Base-by-base conservation (phyloP, 176 grass and related monocot species). In the Paspalum notatum region DNA sequence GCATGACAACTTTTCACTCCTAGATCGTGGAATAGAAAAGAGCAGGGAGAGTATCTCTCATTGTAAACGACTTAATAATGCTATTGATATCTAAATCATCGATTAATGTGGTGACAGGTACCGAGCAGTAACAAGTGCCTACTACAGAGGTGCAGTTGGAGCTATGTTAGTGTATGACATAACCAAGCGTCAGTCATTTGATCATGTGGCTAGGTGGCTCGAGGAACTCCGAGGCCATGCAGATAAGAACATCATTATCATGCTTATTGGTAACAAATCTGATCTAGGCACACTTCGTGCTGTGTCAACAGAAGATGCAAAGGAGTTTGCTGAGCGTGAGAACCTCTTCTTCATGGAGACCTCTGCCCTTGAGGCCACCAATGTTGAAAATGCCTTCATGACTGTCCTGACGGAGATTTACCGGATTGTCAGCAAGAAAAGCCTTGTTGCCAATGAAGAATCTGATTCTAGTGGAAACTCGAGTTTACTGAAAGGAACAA, bases 311-410 rank as follows among this genome's bases (percentile, higher is more conserved):
- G 89, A 88, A 50, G 89, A 91, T 81, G 89, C 89, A 37, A 91
- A 85, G 25, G 89, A 88, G 61, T 91, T 85, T 24, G 85, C 85
- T 42, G 81, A 91, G 67, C 82, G 58, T n/a, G 85, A 91, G 71
- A 88, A 81, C 38, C 85, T 91, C 14, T 91, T 85, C 50, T 91
- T 85, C 72, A 91, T 91, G 89, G 89, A 91, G 85, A 91, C 89
- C n/a, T 91, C 89, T 26, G 89, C 89, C 46, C 89, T 91, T 17
- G 89, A 91, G 82, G 66, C 89, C 0, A 82, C 51, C 57, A 91
- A 88, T 24, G 89, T 91, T 17, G 89, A 88, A 48, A 81, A 64
- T 5, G 85, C 89, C 15, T 91, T 88, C 71, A 65, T 55, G 43
- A 78, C 77, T 4, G 50, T 80, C 13, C 85, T 91, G 45, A 81